Conservation (phyloP, 2,329 filamentous ascomycete genomes). For the Macrophomina pseudophaseolina region DNA sequence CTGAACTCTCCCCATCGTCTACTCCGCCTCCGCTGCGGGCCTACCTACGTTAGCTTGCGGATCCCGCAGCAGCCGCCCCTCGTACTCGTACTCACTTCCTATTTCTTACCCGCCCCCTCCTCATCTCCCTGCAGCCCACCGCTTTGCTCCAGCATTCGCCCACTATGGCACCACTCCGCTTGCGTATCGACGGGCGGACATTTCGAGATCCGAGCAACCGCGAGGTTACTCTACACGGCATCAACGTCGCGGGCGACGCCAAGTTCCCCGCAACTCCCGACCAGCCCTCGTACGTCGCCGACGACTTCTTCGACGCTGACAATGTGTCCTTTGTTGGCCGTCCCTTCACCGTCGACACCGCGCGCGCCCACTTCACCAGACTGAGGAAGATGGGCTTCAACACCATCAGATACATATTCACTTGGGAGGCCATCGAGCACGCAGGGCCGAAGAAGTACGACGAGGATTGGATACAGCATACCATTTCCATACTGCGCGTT, state of each 20-base stretch:
- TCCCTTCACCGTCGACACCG: constrained; percentile 82
- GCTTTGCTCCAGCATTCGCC: constrained; percentile 1
- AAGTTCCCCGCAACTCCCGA: constrained; percentile 86
- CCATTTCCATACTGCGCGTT: constrained; percentile 79
- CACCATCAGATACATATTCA: constrained; percentile 94
- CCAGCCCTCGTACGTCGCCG: constrained; percentile 75
- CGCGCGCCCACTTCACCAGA: constrained; percentile 83
- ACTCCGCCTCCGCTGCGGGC: constrained; percentile 18
- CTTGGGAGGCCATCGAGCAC: constrained; percentile 98
- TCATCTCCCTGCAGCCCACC: constrained; percentile 9
- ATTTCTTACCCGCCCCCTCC: constrained; percentile 17
- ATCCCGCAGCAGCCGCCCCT: constrained; percentile 9
- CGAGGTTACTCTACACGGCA: constrained; percentile 87
- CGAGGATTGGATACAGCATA: constrained; percentile 90
- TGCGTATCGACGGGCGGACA: constrained; percentile 82
- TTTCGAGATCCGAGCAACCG: constrained; percentile 84
- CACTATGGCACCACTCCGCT: constrained; percentile 73
- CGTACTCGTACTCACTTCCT: constrained; percentile 15
- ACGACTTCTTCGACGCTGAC: constrained; percentile 91
- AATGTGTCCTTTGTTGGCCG: constrained; percentile 85
- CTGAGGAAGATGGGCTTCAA: constrained; percentile 93
- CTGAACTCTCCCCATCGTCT: constrained; percentile 16
- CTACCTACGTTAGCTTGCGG: constrained; percentile 10
- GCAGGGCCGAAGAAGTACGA: constrained; percentile 90
- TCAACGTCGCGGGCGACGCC: constrained; percentile 89